Base-by-base conservation (phyloP, 331 rosid genomes). In the Malus hybrid region DNA sequence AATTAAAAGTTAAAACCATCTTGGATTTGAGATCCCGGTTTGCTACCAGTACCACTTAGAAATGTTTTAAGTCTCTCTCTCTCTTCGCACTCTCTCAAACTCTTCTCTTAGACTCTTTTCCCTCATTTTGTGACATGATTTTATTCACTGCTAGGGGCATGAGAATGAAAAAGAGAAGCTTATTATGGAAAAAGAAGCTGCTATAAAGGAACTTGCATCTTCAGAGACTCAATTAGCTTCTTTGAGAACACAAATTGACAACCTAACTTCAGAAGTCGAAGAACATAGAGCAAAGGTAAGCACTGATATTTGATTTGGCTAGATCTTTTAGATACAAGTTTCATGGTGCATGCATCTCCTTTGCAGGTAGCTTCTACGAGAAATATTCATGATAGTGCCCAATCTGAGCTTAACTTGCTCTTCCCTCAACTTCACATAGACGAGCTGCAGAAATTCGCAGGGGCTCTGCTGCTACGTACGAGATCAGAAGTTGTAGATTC, bases 141-240 rank as follows among this genome's bases (percentile, higher is more conserved):
- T 24, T 24, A 24, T 24, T 24, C 24, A 24, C 24, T 24, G 24
- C 24, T 24, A 24, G 24, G 24, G 24, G 24, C 32, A 31, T 31
- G 32, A 22, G 22, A 22, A 22, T 22, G 0, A 22, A 22, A 32
- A 32, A 81, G 97, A 94, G 91, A 94, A 87, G 84, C 96, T 94
- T 61, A 88, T 89, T 61, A 86, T 94, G 97, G 97, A 94, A 90
- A 92, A 81, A 91, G 22, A 22, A 22, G 22, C 22, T 22, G 22
- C 22, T 22, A 22, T 22, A 22, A 22, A 22, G 22, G 22, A 94
- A 86, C 78, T 79, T 83, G 82, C 85, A 33, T 83, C 96, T 70
- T 79, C 84, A 80, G 92, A 92, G 88, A 83, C 87, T 70, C 97
- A 94, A 42, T 79, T 90, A 75, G 86, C 83, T 77, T 87, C 93